These are phyloP conservation scores for Angomonas ambiguus DNA, from an alignment of 208 protist species.

Conservation along the genomic window DNA sequence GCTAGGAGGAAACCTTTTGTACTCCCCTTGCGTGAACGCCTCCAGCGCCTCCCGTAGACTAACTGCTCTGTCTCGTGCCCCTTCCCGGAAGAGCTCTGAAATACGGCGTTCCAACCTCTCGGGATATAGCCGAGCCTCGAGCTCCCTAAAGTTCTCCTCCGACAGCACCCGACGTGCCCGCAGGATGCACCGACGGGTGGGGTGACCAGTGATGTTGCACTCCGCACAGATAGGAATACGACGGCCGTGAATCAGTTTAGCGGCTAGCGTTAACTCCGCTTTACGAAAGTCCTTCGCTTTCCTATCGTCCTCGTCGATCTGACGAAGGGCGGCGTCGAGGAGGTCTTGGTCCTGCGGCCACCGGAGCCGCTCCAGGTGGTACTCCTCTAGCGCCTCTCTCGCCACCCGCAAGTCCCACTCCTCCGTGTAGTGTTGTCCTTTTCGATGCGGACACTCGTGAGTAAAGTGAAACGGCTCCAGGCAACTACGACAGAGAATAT, in stretches of 20 bases:
- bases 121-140: constrained; percentile 65
- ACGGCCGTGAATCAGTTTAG: constrained; percentile 62
- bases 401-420: constrained; percentile 80
- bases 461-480: constrained; percentile 75
- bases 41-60: constrained; percentile 52
- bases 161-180: constrained; percentile 38
- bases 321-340: constrained; percentile 41
- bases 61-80: constrained; percentile 19
- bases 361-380: constrained; percentile 45
- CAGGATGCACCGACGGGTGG: constrained; percentile 44
- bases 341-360: constrained; percentile 41
- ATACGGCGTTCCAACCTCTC: constrained; percentile 28
- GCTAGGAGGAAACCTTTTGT: constrained; percentile 38
- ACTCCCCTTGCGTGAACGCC: constrained; percentile 26
- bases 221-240: constrained; percentile 50
- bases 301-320: constrained; percentile 72
- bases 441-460: constrained; percentile 35
- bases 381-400: constrained; percentile 57
- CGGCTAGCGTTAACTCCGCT: constrained; percentile 67
- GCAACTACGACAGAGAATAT: constrained; percentile 67
- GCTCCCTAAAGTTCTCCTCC: constrained; percentile 30
- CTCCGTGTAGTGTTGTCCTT: constrained; percentile 21
- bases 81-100: constrained; percentile 16
- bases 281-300: constrained; percentile 81
- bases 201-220: constrained; percentile 67